phyloP scores from a whole-genome alignment of 768 basidiomycete genomes.

The Grammothele lineata region DNA sequence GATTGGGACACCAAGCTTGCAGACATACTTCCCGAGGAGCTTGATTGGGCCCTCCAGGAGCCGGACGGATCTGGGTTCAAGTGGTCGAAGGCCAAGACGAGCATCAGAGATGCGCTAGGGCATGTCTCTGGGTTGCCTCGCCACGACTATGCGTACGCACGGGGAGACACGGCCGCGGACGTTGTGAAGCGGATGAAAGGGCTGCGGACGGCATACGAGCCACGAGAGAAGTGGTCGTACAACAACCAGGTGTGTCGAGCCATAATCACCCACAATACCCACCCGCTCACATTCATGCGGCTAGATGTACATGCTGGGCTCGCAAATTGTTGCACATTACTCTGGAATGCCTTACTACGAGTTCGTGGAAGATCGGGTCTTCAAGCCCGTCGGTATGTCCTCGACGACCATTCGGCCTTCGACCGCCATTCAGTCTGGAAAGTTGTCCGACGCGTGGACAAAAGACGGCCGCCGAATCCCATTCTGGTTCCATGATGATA shows the following conservation, averaged over 20 bases:
- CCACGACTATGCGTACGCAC: slow-evolving; percentile 32
- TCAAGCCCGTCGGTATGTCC: slow-evolving; percentile 38
- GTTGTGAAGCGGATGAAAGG: slow-evolving; percentile 24
- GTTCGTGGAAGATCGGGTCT: slow-evolving; percentile 40
- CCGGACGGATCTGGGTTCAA: slow-evolving; percentile 27
- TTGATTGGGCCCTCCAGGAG: slow-evolving; percentile 32
- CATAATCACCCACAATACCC: no score
- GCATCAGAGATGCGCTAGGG: slow-evolving; percentile 34
- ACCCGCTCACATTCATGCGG: no score
- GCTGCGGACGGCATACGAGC: slow-evolving; percentile 31
- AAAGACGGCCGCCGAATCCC: slow-evolving; percentile 31
- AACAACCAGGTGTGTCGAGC: slow-evolving; percentile 34
- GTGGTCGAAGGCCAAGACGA: slow-evolving; percentile 33
- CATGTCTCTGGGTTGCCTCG: slow-evolving; percentile 38
- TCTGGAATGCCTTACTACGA: slow-evolving; percentile 30
- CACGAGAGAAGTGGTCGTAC: slow-evolving; percentile 36
- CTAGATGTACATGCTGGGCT: slow-evolving; percentile 37
- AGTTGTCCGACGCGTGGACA: slow-evolving; percentile 32
- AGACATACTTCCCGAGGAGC: slow-evolving; percentile 35
- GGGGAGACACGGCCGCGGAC: slow-evolving; percentile 24
- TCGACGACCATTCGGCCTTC: slow-evolving; percentile 35
- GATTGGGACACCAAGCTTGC: slow-evolving; percentile 28
- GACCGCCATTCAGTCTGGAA: slow-evolving; percentile 30
- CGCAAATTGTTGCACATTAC: slow-evolving; percentile 32
- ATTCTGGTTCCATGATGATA: slow-evolving; percentile 29